Conservation (phyloP, 2,329 filamentous ascomycete species). For the Shiraia bambusicola region DNA sequence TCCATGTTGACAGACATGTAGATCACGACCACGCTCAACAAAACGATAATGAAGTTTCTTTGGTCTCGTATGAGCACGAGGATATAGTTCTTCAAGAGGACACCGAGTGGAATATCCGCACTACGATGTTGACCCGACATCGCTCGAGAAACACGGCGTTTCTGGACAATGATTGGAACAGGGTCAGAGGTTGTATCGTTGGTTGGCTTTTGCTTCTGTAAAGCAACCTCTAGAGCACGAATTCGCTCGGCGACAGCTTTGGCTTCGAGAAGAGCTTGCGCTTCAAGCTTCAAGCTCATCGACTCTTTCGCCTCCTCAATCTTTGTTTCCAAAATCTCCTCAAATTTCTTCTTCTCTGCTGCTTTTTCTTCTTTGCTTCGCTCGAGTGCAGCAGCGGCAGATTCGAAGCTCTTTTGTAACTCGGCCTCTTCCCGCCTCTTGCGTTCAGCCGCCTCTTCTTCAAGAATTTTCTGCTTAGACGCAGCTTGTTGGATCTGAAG, state of each 20-base stretch:
- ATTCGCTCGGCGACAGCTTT: constrained; percentile 33
- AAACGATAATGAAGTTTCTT: constrained; percentile 54
- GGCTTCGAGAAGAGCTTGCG: constrained; percentile 31
- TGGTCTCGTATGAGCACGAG: constrained; percentile 54
- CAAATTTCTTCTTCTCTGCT: constrained; percentile 28
- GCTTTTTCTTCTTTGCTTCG: constrained; percentile 32
- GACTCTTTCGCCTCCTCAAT: constrained; percentile 37
- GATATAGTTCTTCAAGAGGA: constrained; percentile 57
- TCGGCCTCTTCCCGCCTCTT: constrained; percentile 30
- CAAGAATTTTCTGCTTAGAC: constrained; percentile 26
- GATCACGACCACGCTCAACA: constrained; percentile 49
- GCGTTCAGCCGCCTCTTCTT: constrained; percentile 28
- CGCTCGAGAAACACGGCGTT: constrained; percentile 7
- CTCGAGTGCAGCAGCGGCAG: constrained; percentile 27
- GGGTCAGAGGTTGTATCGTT: neutral
- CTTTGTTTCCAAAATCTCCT: constrained; percentile 29
- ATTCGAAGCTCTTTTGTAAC: constrained; percentile 29
- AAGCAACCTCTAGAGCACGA: constrained; percentile 29
- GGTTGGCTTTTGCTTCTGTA: constrained; percentile 22
- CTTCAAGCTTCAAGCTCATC: constrained; percentile 35
- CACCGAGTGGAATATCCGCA: constrained; percentile 53
- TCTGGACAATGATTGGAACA: constrained; percentile 7
- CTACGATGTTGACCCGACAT: constrained; percentile 10
- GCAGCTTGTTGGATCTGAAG: constrained; percentile 38
- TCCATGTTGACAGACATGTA: constrained; percentile 41